Base-by-base conservation (phyloP, 331 rosid genomes). In the Pyracantha coccinea region DNA sequence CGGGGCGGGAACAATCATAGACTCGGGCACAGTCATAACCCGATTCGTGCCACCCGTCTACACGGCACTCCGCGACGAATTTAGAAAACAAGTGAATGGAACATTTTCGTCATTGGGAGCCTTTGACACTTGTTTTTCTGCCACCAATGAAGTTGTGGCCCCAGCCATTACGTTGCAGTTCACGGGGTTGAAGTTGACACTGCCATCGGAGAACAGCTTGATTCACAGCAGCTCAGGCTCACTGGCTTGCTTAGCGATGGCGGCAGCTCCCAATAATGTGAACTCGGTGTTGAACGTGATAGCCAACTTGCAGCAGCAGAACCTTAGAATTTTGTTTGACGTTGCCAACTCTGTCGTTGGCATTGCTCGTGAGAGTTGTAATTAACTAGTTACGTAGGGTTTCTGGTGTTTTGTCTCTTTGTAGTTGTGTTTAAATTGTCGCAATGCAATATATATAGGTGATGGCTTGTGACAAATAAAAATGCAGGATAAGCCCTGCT, bases 271-370 rank as follows among this genome's bases (percentile, higher is more conserved):
- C 3, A 71, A 47, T 0, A 94, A 92, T 55, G 99, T 90, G 84
- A 89, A 93, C 86, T 83, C 96, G 3, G 97, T 83, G 77, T 25
- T 92, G 89, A 94, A 94, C 52, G 97, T 94, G 29, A 91, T 91
- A 31, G 99, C 99, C 50, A 94, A 92, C 75, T 81, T 79, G 82
- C 99, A 94, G 88, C 97, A 92, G 68, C 96, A 92, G 88, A 94
- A 92, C 62, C 92, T 84, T 64, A 78, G 99, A 86, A 78, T 94
- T 77, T 64, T 94, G 95, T 94, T 90, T 69, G 99, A 94, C 76
- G 86, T 89, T 4, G 82, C 87, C 21, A 92, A 92, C 66, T 85
- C 91, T 35, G 82, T 74, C 52, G 78, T 94, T 80, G 99, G 99
- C 20, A 89, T 94, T 60, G 92, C 99, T 52, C 96, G 93, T 71